These are phyloP conservation scores for Hirschioporus abietinus DNA, from an alignment of 768 basidiomycete species.

Conservation along the genomic window DNA sequence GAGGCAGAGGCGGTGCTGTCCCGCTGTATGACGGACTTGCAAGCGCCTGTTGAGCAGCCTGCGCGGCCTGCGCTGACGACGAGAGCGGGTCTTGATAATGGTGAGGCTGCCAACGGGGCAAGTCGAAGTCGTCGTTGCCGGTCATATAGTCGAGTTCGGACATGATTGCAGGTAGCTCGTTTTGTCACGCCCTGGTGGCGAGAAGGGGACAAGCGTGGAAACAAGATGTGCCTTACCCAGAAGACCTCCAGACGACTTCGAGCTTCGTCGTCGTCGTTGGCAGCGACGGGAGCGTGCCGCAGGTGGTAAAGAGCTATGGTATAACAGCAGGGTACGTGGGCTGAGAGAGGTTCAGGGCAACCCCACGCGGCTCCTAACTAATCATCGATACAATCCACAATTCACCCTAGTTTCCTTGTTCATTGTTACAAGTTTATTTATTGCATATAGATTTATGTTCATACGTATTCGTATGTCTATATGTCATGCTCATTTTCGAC, in stretches of 20 bases:
- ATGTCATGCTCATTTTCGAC: conserved; percentile 10
- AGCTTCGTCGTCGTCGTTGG: conserved; percentile 15
- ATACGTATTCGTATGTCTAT: conserved; percentile 9
- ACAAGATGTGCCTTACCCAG: conserved; percentile 4
- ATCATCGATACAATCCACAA: not conserved
- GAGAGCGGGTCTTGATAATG: conserved; percentile 35
- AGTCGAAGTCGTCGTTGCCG: conserved; percentile 74
- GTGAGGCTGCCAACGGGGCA: conserved; percentile 47
- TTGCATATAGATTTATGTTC: too few relatives aligned
- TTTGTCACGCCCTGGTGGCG: conserved; percentile 12
- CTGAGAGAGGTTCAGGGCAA: conserved; percentile 1
- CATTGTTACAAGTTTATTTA: not conserved
- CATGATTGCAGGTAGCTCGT: conserved; percentile 33
- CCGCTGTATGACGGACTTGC: conserved; percentile 49
- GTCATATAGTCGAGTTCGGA: conserved; percentile 72
- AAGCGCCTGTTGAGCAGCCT: conserved; percentile 29
- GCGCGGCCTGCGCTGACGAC: conserved; percentile 59
- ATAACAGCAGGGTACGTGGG: not conserved
- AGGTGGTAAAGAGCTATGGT: not conserved
- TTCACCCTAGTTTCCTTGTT: not conserved
- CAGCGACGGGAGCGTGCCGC: conserved; percentile 6
- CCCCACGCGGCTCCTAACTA: not conserved
- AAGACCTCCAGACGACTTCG: conserved; percentile 3
- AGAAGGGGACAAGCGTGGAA: conserved; percentile 13
- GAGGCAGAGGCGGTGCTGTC: conserved; percentile 38